Evolutionary conservation across 2,329 filamentous ascomycete species (phyloP), one percentile per base, ranked within the genome.

Genomic region (Penicillium sp.): DNA sequence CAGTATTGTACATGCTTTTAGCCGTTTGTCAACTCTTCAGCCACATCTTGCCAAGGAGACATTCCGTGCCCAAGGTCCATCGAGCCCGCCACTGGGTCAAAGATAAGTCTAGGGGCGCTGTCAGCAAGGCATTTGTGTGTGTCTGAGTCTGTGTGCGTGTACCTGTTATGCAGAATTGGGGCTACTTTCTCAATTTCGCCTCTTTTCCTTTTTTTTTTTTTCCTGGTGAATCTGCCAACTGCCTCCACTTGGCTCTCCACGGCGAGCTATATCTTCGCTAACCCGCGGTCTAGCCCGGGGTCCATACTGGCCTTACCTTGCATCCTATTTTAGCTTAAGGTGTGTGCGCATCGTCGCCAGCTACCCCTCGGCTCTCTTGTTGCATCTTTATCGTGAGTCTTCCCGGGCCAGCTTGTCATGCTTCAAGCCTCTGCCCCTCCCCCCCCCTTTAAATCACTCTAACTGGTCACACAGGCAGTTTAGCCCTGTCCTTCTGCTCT

Each of bases 1-100:
- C n/a, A n/a, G n/a, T n/a, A n/a, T n/a, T n/a, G 16, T 26, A 39
- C 21, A n/a, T 23, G 29, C 18, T 42, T 39, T 19, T 13, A 39
- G 31, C 18, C 36, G 26, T 45, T 23, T 34, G 14, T 45, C 16
- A n/a, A 5, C 21, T 42, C 43, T 36, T 52, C 51, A 58, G 54
- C 51, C 56, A 57, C 54, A 55, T 19, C 26, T 48, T 45, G 39
- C 51, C 51, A 47, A 48, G 44, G 21, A 29, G 42, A 31, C 24
- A 45, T 45, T 26, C 2, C n/a, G 24, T 45, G 42, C 42, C 28
- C 42, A 14, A 45, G 31, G 26, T 16, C 42, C 26, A 29, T 45
- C 40, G 24, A 44, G n/a, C 29, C 42, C 40, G 40, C 40, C 40
- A 43, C 40, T 43, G 24, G 24, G 16, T 26, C 29, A 24, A 36